Base-by-base conservation (phyloP, 176 grass and related monocot species). In the Phragmites australis region DNA sequence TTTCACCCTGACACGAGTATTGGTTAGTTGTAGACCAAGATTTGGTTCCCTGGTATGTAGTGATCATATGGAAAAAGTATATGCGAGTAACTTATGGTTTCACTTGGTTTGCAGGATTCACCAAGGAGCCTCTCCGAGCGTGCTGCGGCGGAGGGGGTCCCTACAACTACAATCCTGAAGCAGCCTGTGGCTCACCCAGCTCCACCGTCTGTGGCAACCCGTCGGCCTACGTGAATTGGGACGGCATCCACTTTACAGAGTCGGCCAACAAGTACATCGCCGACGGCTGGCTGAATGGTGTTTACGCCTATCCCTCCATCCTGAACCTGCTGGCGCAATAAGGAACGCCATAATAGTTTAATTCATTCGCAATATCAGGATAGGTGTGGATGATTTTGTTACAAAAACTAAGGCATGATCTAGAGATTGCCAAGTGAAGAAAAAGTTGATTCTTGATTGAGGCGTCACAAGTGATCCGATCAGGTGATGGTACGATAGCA, bases 231-330 rank as follows among this genome's bases (percentile, higher is more conserved):
- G 53, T 92, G 3, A 59, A 81, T 32, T 92, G 85, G 87, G 93
- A 95, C 51, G 90, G 85, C 23, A 37, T 92, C 30, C 93, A 95
- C 82, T 67, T 83, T 8, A 92, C 89, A 13, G 87, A 95, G 51
- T 81, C 87, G 19, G 87, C 84, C 31, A 83, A 95, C 77, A 86
- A 66, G 29, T 70, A 40, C 72, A 69, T 95, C 52, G 84, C 82
- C 41, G 18, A 56, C 7, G 79, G 56, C 32, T 90, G 86, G 84
- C 83, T 95, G 10, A 82, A 76, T 44, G 93, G 87, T 0, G 74
- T 84, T 3, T 90, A 86, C 62, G 80, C 90, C 27, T 52, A 86
- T 25, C 93, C 89, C 1, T 55, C 91, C 42, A 82, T 93, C 39
- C 82, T 88, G 3, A 80, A 62, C 27, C 4, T 72, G 50, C 4